Evolutionary conservation across 2,329 filamentous ascomycete genomes (phyloP).

Genomic region (Rutstroemia sp.): DNA sequence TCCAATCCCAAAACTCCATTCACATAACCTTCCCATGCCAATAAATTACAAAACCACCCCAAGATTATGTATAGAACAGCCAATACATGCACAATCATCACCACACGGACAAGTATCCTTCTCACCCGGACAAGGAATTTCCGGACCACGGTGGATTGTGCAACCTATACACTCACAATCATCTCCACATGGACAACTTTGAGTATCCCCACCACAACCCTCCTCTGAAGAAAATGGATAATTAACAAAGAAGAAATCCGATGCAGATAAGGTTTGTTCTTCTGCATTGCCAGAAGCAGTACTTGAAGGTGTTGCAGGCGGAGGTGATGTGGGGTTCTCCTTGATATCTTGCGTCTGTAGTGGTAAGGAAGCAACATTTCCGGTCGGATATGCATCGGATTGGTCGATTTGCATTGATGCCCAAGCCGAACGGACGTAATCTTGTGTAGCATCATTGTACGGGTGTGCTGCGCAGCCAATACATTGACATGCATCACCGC

Average conservation of each 20-base stretch:
- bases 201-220: constrained; percentile 41
- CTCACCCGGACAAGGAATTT: constrained; percentile 32
- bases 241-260: constrained; percentile 53
- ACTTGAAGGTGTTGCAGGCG: constrained; percentile 24
- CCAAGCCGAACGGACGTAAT: constrained; percentile 43
- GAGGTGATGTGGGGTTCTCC: constrained; percentile 19
- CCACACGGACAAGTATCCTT: constrained; percentile 47
- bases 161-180: constrained; percentile 53
- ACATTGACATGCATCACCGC: constrained; percentile 60
- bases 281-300: constrained; percentile 31
- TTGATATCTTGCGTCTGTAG: background rate
- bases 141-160: constrained; percentile 39
- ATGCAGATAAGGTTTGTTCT: constrained; percentile 40
- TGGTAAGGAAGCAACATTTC: constrained; percentile 7
- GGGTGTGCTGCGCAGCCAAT: constrained; percentile 62
- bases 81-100: constrained; percentile 50
- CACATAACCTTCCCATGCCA: background rate
- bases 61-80: constrained; percentile 44
- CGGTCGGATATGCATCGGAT: constrained; percentile 10
- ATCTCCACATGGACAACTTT: constrained; percentile 50
- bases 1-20: no score
- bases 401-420: constrained; percentile 20
- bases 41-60: background rate
- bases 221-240: constrained; percentile 39
- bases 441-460: constrained; percentile 56